Base-by-base conservation (phyloP, 148 eudicot species). In the Rhododendron kiyosumense region DNA sequence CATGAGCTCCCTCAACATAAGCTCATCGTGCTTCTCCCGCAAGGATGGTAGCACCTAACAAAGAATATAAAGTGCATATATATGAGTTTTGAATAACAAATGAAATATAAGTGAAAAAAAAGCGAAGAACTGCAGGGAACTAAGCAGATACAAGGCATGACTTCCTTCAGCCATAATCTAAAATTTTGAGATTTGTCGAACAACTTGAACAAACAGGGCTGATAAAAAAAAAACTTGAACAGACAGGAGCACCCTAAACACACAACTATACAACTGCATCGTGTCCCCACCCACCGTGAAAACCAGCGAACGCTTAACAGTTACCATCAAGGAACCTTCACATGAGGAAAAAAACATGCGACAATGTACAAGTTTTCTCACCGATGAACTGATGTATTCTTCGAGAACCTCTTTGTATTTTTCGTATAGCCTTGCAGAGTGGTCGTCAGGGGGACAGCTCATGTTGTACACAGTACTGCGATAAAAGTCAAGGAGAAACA, bases 1-100 rank as follows among this genome's bases (percentile, higher is more conserved):
- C 32, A 83, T 87, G 46, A 90, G 89, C 87, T 90, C 90, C 85
- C 89, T 78, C 84, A 90, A 75, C 92, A 90, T 80, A 85, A 87
- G 87, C 57, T 88, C 92, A 38, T 85, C 89, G 81, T 90, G 89
- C 84, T 88, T 85, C 63, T 85, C 89, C 71, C 54, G 82, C 41
- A 88, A 79, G 48, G 85, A 85, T 8, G 92, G 89, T 79, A 88
- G 36, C 14, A 88, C 88, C 92, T 86, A 52, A 11, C 22, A 79
- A 71, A 61, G 43, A 61, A 26, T 26, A 12, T 26, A 17, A 28
- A 77, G 57, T 15, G 61, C 41, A 71, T 2, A 22, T n/a, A 7
- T n/a, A 69, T 17, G 48, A 45, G 48, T 45, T 26, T 67, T 43
- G 15, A 45, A 45, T 28, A 69, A 82, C 24, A 61, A 5, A 38